Base-by-base conservation (phyloP, 2,329 filamentous ascomycete species). In the Elsinoe ampelina region DNA sequence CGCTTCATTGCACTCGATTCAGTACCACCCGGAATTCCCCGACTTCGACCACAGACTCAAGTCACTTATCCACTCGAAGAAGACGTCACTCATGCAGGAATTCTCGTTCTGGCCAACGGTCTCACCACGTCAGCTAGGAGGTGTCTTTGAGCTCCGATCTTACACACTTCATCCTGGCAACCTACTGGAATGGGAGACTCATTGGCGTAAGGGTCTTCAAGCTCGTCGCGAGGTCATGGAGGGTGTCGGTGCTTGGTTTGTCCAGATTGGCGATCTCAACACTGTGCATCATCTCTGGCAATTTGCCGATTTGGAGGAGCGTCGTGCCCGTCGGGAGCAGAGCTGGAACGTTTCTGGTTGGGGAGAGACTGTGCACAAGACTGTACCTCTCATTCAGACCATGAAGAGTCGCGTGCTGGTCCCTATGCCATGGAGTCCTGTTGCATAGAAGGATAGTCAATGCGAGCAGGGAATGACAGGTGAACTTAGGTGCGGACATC, bases 101-200 rank as follows among this genome's bases (percentile, higher is more conserved):
- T 98, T 98, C 74, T 95, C 91, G 35, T 98, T 98, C 80, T 98
- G 93, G 93, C 93, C 93, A 1, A 98, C 93, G 2, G 92, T 89
- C 0, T 81, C 91, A 4, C 93, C 93, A 0, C 89, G 93, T 59
- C 79, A 89, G 66, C 82, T 98, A 0, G 93, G 93, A 57, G 93
- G 93, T 45, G 74, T 98, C 41, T 98, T 98, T 69, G 93, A 98
- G 76, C 80, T 98, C 34, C 88, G 93, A 54, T 96, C 93, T 1
- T 98, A 98, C 76, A 96, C 90, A 4, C 80, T 98, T 19, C 89
- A 96, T 69, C 93, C 93, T 0, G 93, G 93, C 41, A 96, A 96
- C 70, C 79, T 98, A 42, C 80, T 98, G 6, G 93, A 98, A 74
- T 98, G 93, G 93, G 93, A 98, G 79, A 95, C 89, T 39, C 93